phyloP scores from a whole-genome alignment of 495 filamentous ascomycete species.

The Talaromyces nanjingensis region DNA sequence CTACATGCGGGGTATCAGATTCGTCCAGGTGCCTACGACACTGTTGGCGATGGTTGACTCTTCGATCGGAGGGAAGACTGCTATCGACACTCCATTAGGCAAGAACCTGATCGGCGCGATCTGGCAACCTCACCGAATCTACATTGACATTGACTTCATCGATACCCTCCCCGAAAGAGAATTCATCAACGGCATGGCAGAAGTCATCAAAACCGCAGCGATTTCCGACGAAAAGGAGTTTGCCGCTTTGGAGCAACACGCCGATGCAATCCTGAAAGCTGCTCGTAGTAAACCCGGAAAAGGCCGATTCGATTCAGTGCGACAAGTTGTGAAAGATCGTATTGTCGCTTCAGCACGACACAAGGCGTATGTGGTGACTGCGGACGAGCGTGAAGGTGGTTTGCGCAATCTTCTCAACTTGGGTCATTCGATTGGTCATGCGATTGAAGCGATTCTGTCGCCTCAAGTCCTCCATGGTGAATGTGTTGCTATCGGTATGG shows the following conservation, averaged over 20 bases:
- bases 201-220: conserved; percentile 96
- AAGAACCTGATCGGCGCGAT: conserved; percentile 97
- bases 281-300: conserved; percentile 49
- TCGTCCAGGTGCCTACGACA: conserved; percentile 94
- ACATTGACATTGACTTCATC: conserved; percentile 89
- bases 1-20: conserved; percentile 95
- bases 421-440: conserved; percentile 96
- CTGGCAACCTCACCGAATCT: conserved; percentile 91
- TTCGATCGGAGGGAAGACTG: conserved; percentile 96
- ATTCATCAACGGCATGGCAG: conserved; percentile 98
- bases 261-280: conserved; percentile 63
- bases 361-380: conserved; percentile 89
- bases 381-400: conserved; percentile 90
- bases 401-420: conserved; percentile 94
- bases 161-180: conserved; percentile 86
- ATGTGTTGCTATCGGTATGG: conserved; percentile 94
- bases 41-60: conserved; percentile 97
- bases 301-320: conserved; percentile 59
- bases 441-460: conserved; percentile 89
- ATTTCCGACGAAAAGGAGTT: conserved; percentile 93
- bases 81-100: conserved; percentile 92
- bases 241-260: conserved; percentile 73
- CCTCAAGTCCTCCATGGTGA: conserved; percentile 95
- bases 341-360: conserved; percentile 83
- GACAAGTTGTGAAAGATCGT: conserved; percentile 72